Percentiles rank a stretch among this genome's conserved stretches.
These are phyloP conservation scores for Cryptosporidium muris DNA, from an alignment of 169 alveolate species.

Conservation along the genomic window DNA sequence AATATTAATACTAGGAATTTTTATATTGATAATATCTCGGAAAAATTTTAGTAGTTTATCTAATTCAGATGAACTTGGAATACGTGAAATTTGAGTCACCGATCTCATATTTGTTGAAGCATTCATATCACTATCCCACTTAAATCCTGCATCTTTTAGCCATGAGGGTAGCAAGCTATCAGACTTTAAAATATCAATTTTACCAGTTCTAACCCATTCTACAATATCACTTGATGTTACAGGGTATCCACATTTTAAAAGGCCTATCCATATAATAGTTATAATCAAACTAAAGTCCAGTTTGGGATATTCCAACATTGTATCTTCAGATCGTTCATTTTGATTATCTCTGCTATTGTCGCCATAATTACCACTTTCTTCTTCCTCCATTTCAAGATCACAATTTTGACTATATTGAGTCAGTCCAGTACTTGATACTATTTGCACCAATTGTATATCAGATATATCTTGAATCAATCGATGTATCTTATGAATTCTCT, in stretches of 20 bases:
- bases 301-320: slow-evolving; percentile 23
- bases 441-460: neutral
- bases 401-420: neutral
- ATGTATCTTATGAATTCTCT: slow-evolving; percentile 18
- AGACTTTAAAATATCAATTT: slow-evolving; percentile 60
- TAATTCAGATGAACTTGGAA: slow-evolving; percentile 36
- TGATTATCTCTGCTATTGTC: neutral
- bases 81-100: slow-evolving; percentile 44
- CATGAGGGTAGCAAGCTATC: slow-evolving; percentile 36
- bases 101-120: slow-evolving; percentile 40
- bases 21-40: neutral
- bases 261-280: slow-evolving; percentile 39
- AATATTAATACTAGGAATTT: slow-evolving; percentile 30
- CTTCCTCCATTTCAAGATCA: neutral
- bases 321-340: neutral
- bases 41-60: slow-evolving; percentile 26
- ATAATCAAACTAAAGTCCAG: slow-evolving; percentile 36
- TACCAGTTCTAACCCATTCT: slow-evolving; percentile 64
- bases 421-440: slow-evolving; percentile 8
- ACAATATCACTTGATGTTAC: slow-evolving; percentile 52
- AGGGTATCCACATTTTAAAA: slow-evolving; percentile 41
- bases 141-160: slow-evolving; percentile 68
- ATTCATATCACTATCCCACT: slow-evolving; percentile 63
- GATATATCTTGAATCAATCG: slow-evolving; percentile 3
- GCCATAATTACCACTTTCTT: neutral